Evolutionary conservation across 202 grass and related monocot species (phyloP), one percentile per base, ranked within the genome.

Genomic region (Schoenoplectus tabernaemontani): DNA sequence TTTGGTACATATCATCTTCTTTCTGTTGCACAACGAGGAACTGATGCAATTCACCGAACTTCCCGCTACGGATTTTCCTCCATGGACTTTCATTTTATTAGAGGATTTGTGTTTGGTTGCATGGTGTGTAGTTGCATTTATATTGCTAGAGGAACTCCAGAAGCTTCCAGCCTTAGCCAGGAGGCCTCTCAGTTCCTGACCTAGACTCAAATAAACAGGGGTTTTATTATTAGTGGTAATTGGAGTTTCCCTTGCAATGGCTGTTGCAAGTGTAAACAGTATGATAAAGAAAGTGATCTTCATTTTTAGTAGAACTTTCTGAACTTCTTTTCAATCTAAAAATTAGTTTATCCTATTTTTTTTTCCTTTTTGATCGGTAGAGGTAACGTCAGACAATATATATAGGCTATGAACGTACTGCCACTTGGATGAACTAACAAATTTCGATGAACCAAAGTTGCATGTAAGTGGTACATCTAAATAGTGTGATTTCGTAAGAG

Each of bases 1-100:
- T 89, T 92, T 96, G 34, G 81, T 90, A 84, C 92, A 96, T 37
- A 89, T 83, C 59, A 92, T 83, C 78, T 87, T 89, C 81, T 84
- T 90, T 85, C 81, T 96, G 63, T 84, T 80, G 84, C 92, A 92
- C 56, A 78, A 70, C 24, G 78, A 85, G 13, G 78, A 78, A 7
- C 85, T 87, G 39, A 96, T 39, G 83, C 92, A 96, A 64, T 82
- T 77, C 66, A 78, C 56, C 7, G 85, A 62, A 2, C 83, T 77
- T 76, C 77, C 86, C 41, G 72, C 46, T 11, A 20, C 5, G 28
- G 59, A 50, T 64, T 65, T 80, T 20, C 36, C 23, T 33, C 43
- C 60, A n/a, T 48, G 58, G 77, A 47, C 10, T 65, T 28, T 64
- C 77, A 64, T 50, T 64, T 80, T 51, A 15, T 51, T 30, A 30